These are phyloP conservation scores for Phytophthora uliginosa DNA, from an alignment of 352 stramenopile species.

Conservation along the genomic window DNA sequence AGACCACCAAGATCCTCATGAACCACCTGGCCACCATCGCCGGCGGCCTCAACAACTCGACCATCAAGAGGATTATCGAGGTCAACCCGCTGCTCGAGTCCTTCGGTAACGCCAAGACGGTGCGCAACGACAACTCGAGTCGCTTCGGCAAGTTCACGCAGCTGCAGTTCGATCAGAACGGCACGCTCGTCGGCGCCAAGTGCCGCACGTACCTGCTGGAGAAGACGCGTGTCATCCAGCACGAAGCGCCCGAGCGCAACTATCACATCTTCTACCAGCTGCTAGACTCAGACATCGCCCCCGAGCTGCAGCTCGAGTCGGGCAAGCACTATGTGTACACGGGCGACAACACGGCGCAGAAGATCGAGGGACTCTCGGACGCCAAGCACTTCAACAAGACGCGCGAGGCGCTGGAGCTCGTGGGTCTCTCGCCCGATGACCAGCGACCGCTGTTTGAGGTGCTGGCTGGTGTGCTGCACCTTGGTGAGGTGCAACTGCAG, in stretches of 20 bases:
- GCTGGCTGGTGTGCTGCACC: conserved; percentile 94
- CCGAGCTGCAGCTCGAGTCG: conserved; percentile 60
- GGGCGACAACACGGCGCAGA: conserved; percentile 65
- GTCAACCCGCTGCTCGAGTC: conserved; percentile 99
- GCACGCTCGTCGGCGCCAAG: conserved; percentile 93
- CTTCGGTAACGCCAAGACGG: conserved; percentile 98
- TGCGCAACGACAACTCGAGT: conserved; percentile 98
- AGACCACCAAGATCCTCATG: conserved; percentile 96
- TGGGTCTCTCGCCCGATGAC: conserved; percentile 87
- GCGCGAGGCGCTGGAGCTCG: conserved; percentile 67
- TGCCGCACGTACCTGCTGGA: conserved; percentile 98
- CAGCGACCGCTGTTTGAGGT: conserved; percentile 95
- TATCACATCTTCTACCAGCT: conserved; percentile 98
- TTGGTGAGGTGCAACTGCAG: conserved; percentile 93
- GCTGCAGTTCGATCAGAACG: conserved; percentile 91
- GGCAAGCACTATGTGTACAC: conserved; percentile 73
- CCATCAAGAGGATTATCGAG: conserved; percentile 97
- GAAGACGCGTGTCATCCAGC: conserved; percentile 97
- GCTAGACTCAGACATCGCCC: conserved; percentile 62
- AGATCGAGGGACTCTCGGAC: conserved; percentile 83
- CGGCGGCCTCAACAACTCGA: conserved; percentile 90
- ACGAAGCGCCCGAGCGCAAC: conserved; percentile 95
- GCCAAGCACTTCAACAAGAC: conserved; percentile 89
- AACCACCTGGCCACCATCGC: conserved; percentile 88
- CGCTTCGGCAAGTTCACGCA: conserved; percentile 99